Conservation (phyloP, 2,329 filamentous ascomycete species). For the Pestalotiopsis sp. region DNA sequence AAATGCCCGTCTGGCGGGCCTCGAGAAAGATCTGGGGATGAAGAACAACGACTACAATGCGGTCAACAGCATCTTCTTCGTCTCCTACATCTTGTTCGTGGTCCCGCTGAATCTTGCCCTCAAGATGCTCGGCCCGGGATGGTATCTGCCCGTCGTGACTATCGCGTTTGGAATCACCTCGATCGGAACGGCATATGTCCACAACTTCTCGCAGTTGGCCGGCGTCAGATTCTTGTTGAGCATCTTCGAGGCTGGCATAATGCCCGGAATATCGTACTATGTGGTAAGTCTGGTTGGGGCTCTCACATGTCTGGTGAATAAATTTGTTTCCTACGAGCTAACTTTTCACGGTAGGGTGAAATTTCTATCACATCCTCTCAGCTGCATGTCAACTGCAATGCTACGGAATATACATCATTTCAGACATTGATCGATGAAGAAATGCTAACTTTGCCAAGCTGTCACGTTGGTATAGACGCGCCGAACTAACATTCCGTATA, state of each 20-base stretch:
- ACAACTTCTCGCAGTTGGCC: constrained; percentile 46
- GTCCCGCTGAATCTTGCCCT: constrained; percentile 70
- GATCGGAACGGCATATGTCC: constrained; percentile 64
- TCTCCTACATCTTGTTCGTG: constrained; percentile 74
- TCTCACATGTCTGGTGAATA: not conserved
- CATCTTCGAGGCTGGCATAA: constrained; percentile 73
- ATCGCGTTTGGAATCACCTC: constrained; percentile 67
- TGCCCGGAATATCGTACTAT: constrained; percentile 77
- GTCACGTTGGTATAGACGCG: constrained; percentile 70
- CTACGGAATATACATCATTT: not conserved
- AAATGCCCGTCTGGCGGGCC: constrained; percentile 67
- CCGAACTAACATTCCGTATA: constrained; percentile 69
- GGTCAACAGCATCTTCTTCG: constrained; percentile 70
- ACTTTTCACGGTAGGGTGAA: not conserved
- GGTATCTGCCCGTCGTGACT: constrained; percentile 67
- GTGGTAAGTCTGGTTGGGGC: not conserved
- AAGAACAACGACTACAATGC: constrained; percentile 69
- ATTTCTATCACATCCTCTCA: not conserved
- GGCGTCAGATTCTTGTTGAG: constrained; percentile 70
- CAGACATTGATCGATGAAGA: not conserved
- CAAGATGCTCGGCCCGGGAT: constrained; percentile 73
- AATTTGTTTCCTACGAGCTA: not conserved
- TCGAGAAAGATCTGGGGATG: constrained; percentile 64
- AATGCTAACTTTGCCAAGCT: constrained; percentile 33
- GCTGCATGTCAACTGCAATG: not conserved